Base-by-base conservation (phyloP, 1,284 basidiomycete genomes). In the Trametes pubescens region DNA sequence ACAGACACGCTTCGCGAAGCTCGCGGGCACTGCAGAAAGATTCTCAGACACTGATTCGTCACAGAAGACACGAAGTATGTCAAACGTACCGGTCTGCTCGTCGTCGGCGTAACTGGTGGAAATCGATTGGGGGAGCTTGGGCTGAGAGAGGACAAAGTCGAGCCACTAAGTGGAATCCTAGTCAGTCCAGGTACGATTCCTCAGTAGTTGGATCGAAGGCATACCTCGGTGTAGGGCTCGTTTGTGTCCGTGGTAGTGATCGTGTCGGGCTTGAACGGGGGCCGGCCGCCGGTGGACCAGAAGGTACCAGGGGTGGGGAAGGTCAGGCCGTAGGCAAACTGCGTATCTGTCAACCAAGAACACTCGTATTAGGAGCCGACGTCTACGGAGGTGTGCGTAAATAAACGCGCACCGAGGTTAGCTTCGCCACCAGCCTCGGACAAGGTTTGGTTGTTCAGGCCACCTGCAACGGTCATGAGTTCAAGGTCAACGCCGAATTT, bases 101-200 rank as follows among this genome's bases (percentile, higher is more conserved):
- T 87, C 78, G 64, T 93, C 91, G 10, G 84, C 89, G 70, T 93
- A 89, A 66, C 82, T 85, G 0, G 87, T 89, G 29, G 86, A 86
- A 64, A 90, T 85, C 9, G 83, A 80, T 63, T 81, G 79, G 11
- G 88, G 87, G n/a, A 82, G 74, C 26, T 81, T 76, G 40, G 57
- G 75, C 32, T 77, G 66, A 1, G 37, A 49, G 9, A 77, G 67
- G 21, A 78, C 60, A 62, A 84, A 88, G 65, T 87, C 81, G 18
- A 92, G 74, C 88, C 90, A 91, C 79, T 88, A 67, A 24, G 49
- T 26, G 72, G 46, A 64, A 59, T 38, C 22, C 35, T 18, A 32
- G 60, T 57, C 66, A 74, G 26, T 16, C 29, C 16, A 32, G 34
- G 21, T 24, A 7, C 56, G 11, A 11, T 5, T 16, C 8, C 9